Base-by-base conservation (phyloP, 495 filamentous ascomycete species). In the Podospora pseudopauciseta region DNA sequence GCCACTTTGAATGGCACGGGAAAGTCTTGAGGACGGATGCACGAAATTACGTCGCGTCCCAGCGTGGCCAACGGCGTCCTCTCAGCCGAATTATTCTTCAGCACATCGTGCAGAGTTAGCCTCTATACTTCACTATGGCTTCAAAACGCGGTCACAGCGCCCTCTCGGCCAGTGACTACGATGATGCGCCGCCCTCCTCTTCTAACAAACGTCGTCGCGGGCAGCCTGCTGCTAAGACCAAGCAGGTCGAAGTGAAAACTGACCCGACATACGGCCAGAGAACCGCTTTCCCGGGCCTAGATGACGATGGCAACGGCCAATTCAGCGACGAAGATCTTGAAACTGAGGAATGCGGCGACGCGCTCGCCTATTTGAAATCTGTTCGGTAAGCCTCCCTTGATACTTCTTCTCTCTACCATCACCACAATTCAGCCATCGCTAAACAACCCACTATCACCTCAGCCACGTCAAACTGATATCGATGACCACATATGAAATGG, bases 191-290 rank as follows among this genome's bases (percentile, higher is more conserved):
- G 1, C 26, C 30, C 2, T 59, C 59, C 15, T 30, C 74, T 0
- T 79, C 75, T 65, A 79, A 77, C 58, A 73, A 74, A 5, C 73
- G 68, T 0, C 74, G 72, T 54, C 71, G 71, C 44, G 70, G 68
- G 60, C 69, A 62, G 58, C 66, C 61, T 34, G 66, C 66, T 61
- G 18, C 61, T 19, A 74, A 71, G 65, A 26, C 67, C 15, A 79
- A 68, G 62, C 32, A 65, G 56, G 62, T 64, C 15, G 72, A 76
- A 53, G 70, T 72, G n/a, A 72, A 70, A 59, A 81, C 87, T 61
- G 85, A 94, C 72, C 85, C 86, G 2, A 83, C 86, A 11, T 93
- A 88, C 71, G 91, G 92, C 59, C 92, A 95, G 73, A 88, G 88
- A 68, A 82, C 87, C 70, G 91, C 87, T 20, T 92, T 96, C 71